A percentile compares a stretch with the other conserved stretches of the same genome.
phyloP scores from a whole-genome alignment of 2,329 filamentous ascomycete genomes.

The Gyromitra esculenta region DNA sequence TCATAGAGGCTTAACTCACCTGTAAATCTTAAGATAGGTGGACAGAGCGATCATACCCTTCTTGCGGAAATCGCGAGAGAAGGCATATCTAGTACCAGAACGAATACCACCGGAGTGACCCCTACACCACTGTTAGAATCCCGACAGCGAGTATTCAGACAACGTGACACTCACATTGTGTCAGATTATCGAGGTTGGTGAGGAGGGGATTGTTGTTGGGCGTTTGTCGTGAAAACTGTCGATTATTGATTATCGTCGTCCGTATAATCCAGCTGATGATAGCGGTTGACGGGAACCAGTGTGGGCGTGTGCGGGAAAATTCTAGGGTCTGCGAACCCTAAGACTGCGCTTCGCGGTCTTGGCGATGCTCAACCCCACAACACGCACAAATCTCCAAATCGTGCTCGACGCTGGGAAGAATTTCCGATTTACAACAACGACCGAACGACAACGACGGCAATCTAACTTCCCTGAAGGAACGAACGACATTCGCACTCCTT shows the following conservation, averaged over 20 bases:
- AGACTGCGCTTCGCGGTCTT: conserved; percentile 41
- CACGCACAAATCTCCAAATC: conserved; percentile 39
- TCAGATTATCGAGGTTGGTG: conserved; percentile 53
- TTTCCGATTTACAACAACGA: conserved; percentile 28
- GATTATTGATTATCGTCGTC: conserved; percentile 63
- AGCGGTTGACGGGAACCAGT: conserved; percentile 17
- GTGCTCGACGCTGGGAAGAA: conserved; percentile 7
- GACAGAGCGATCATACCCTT: conserved; percentile 92
- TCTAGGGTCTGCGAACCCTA: conserved; percentile 37
- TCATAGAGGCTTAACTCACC: conserved; percentile 66
- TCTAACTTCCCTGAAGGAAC: conserved; percentile 32
- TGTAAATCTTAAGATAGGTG: conserved; percentile 95
- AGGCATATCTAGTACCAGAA: conserved; percentile 90
- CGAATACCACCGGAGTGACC: conserved; percentile 88
- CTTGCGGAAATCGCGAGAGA: conserved; percentile 92
- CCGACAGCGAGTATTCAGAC: conserved; percentile 9
- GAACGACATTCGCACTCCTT: conserved; percentile 46
- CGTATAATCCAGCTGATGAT: conserved; percentile 56
- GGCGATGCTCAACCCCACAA: conserved; percentile 26
- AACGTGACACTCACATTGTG: conserved; percentile 66
- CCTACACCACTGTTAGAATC: conserved; percentile 59
- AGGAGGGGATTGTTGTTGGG: conserved; percentile 41
- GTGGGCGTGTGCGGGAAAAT: conserved; percentile 47
- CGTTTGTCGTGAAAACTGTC: conserved; percentile 60
- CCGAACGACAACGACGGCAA: conserved; percentile 43